A percentile compares a stretch with the other conserved stretches of the same genome.
Evolutionary conservation across 2,329 filamentous ascomycete species (phyloP).

Genomic region (Beauveria bassiana): DNA sequence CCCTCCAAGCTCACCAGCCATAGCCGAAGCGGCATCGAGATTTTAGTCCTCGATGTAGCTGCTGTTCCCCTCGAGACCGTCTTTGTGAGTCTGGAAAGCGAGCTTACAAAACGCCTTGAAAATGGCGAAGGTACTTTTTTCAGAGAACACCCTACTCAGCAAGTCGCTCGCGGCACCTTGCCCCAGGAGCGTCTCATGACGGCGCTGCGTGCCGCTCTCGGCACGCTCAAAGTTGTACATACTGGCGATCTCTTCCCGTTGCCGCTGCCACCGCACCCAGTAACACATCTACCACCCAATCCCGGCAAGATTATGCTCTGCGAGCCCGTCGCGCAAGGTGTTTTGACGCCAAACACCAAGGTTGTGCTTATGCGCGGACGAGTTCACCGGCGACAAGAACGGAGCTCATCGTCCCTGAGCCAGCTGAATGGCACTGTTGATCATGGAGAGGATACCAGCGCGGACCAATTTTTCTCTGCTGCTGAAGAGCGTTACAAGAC

Average conservation of each 20-base stretch:
- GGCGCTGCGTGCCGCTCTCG: slow-evolving; percentile 67
- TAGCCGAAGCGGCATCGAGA: slow-evolving; percentile 71
- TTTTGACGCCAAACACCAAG: slow-evolving; percentile 68
- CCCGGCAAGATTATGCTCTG: slow-evolving; percentile 87
- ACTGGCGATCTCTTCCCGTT: slow-evolving; percentile 71
- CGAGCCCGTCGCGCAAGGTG: slow-evolving; percentile 85
- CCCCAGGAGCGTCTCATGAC: slow-evolving; percentile 52
- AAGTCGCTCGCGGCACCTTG: slow-evolving; percentile 27
- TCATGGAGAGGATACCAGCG: slow-evolving; percentile 73
- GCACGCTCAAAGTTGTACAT: slow-evolving; percentile 69
- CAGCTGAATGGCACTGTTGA: slow-evolving; percentile 50
- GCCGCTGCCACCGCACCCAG: slow-evolving; percentile 73
- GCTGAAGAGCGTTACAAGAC: slow-evolving; percentile 68
- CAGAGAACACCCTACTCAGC: slow-evolving; percentile 45
- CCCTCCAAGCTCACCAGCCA: slow-evolving; percentile 67
- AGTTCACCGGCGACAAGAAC: slow-evolving; percentile 45
- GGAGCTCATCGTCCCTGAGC: slow-evolving; percentile 39
- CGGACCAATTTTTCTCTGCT: slow-evolving; percentile 88
- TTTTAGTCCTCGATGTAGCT: slow-evolving; percentile 72
- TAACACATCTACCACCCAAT: slow-evolving; percentile 76
- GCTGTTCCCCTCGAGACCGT: slow-evolving; percentile 76
- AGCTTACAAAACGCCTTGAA: slow-evolving; percentile 71
- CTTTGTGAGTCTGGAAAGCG: slow-evolving; percentile 77
- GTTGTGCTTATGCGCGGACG: slow-evolving; percentile 69
- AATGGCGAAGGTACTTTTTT: slow-evolving; percentile 79